phyloP scores from a whole-genome alignment of 805 yeast genomes.

The Kuraishia hungarica region DNA sequence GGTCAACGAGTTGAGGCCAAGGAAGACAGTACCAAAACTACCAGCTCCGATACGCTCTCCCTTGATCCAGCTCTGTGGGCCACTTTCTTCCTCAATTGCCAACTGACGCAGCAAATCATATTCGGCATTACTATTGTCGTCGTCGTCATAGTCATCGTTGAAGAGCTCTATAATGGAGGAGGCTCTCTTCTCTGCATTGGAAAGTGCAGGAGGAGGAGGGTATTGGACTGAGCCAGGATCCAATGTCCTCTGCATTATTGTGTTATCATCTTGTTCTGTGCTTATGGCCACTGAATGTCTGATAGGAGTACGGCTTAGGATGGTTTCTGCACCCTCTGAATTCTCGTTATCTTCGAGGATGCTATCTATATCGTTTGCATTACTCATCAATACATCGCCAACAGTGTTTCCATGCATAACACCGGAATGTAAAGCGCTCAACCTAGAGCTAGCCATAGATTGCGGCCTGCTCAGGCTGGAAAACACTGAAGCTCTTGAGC shows the following conservation, averaged over 20 bases:
- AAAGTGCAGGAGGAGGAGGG: conserved; percentile 23
- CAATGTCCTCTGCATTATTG: not conserved
- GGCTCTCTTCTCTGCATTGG: conserved; percentile 26
- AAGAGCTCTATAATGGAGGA: conserved; percentile 39
- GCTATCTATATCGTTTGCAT: conserved; percentile 47
- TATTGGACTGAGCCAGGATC: not conserved
- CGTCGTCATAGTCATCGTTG: conserved; percentile 31
- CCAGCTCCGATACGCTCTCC: conserved; percentile 95
- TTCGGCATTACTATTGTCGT: conserved; percentile 19
- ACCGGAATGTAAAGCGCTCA: conserved; percentile 1
- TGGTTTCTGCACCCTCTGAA: not conserved
- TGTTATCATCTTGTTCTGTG: not conserved
- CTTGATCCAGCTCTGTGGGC: conserved; percentile 81
- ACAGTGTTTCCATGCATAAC: conserved; percentile 26
- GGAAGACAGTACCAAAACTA: conserved; percentile 85
- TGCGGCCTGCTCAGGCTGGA: conserved; percentile 10
- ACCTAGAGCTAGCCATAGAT: conserved; percentile 17
- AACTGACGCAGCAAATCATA: conserved; percentile 30
- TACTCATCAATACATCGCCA: conserved; percentile 55
- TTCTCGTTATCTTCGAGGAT: conserved; percentile 5
- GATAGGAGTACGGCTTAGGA: not conserved
- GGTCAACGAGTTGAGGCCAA: conserved; percentile 85
- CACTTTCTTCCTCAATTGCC: conserved; percentile 31
- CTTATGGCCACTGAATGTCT: not conserved
- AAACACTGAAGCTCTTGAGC: conserved; percentile 7